These are phyloP conservation scores for Pisolithus thermaeus DNA, from an alignment of 1,284 basidiomycete genomes.

Conservation along the genomic window DNA sequence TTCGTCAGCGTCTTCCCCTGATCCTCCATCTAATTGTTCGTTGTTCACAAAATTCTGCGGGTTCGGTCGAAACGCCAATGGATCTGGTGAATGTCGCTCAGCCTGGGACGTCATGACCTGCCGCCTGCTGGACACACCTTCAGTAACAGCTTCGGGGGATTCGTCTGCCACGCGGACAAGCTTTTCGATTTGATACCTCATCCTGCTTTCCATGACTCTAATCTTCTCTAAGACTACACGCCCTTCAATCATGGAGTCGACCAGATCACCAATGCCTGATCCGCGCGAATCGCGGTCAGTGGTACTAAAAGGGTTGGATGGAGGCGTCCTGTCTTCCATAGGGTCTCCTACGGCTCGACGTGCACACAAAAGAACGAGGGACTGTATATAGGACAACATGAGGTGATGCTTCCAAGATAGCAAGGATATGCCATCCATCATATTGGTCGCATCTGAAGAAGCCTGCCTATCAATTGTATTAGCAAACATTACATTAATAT, in stretches of 20 bases:
- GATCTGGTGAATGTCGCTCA: constrained; percentile 47
- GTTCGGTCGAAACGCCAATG: constrained; percentile 88
- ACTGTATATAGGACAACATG: constrained; percentile 84
- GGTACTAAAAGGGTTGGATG: constrained; percentile 47
- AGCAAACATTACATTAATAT: constrained; percentile 4
- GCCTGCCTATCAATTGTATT: constrained; percentile 21
- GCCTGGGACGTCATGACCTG: neutral
- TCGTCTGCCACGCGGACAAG: constrained; percentile 72
- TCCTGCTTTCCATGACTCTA: constrained; percentile 74
- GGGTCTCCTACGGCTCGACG: constrained; percentile 63
- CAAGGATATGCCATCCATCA: constrained; percentile 82
- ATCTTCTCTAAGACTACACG: constrained; percentile 77
- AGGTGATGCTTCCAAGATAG: constrained; percentile 85
- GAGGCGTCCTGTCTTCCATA: constrained; percentile 45
- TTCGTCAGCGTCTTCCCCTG: constrained; percentile 26
- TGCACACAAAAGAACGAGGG: constrained; percentile 72
- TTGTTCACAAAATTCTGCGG: constrained; percentile 57
- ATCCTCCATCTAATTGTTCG: constrained; percentile 32
- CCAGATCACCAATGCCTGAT: constrained; percentile 53
- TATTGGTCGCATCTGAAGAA: constrained; percentile 47
- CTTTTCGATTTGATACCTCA: constrained; percentile 96
- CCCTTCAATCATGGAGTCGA: constrained; percentile 70
- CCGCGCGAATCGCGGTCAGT: constrained; percentile 51
- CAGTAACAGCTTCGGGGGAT: constrained; percentile 48
- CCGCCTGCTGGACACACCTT: constrained; percentile 47